Conservation (phyloP, 116 monocot species). For the Papilionanthe hybrid region DNA sequence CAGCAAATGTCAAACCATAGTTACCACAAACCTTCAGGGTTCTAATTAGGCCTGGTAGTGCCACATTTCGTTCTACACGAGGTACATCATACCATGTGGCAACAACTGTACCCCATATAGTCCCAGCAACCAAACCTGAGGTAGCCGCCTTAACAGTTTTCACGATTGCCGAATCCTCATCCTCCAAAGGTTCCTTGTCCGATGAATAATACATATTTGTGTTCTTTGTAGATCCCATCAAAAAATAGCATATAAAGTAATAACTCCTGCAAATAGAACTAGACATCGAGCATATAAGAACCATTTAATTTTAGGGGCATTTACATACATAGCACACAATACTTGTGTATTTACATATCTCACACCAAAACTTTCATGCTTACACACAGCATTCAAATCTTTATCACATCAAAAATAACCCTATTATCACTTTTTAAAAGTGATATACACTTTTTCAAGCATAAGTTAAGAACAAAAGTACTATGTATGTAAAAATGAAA, state of each 20-base stretch:
- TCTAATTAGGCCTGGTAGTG: slow-evolving; percentile 79
- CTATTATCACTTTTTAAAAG: no score
- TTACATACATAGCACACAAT: no score
- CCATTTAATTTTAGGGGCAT: neutral
- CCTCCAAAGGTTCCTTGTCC: slow-evolving; percentile 39
- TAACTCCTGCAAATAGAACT: neutral
- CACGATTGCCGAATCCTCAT: slow-evolving; percentile 56
- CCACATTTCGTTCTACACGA: slow-evolving; percentile 79
- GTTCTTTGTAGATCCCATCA: neutral
- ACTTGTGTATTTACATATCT: no score
- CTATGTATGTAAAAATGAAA: no score
- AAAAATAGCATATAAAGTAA: neutral
- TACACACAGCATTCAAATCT: no score
- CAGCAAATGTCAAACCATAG: slow-evolving; percentile 76
- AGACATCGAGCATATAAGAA: neutral
- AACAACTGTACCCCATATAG: slow-evolving; percentile 85
- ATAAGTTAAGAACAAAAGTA: no score
- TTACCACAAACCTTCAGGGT: slow-evolving; percentile 84
- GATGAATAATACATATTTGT: neutral
- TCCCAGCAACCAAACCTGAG: slow-evolving; percentile 61
- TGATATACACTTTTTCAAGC: no score
- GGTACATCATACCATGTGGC: slow-evolving; percentile 95
- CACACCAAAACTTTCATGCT: no score
- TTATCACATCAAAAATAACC: no score
- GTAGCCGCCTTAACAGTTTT: slow-evolving; percentile 87